Base-by-base conservation (phyloP, 108 stramenopile genomes). In the Fistulifera pelliculosa region DNA sequence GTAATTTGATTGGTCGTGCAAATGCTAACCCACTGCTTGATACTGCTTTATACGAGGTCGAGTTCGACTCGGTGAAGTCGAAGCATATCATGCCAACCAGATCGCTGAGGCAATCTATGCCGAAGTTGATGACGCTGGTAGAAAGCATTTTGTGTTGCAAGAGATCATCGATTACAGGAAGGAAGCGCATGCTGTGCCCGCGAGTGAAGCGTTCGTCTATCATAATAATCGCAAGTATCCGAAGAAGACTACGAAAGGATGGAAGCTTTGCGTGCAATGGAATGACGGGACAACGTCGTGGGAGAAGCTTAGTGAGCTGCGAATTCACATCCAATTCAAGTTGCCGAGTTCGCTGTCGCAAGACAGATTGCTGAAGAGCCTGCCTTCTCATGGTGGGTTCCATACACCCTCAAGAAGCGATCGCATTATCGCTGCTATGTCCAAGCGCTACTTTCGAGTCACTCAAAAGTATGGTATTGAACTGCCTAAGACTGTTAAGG, bases 21-120 rank as follows among this genome's bases (percentile, higher is more conserved):
- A 40, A 78, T 52, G 17, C 42, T 12, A 74, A 74, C 25, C 77
- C 72, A 39, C 13, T 78, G 7, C 64, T 78, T 31, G 72, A 74
- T 25, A 69, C 70, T 0, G 14, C 44, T 2, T 18, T 48, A 5
- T 75, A 65, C 51, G 70, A 71, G 18, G 63, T 79, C 15, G 63
- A 71, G 48, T 69, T 79, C 8, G 25, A 24, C 57, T 73, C 38
- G 74, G 74, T 17, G 24, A 41, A 0, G 25, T 52, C n/a, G 50
- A 70, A 0, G 48, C 11, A 11, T 71, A 61, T 45, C 40, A 23
- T n/a, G 73, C 72, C 6, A 74, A 78, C 47, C 13, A 26, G 21
- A 71, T 75, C 25, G 73, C 73, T 0, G 70, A 74, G 28, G 57
- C 60, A 25, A 49, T 74, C 15, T 72, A 47, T 38, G 12, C 54